These are phyloP conservation scores for Lolium perenne DNA, from an alignment of 176 grass and related monocot genomes.

Conservation along the genomic window DNA sequence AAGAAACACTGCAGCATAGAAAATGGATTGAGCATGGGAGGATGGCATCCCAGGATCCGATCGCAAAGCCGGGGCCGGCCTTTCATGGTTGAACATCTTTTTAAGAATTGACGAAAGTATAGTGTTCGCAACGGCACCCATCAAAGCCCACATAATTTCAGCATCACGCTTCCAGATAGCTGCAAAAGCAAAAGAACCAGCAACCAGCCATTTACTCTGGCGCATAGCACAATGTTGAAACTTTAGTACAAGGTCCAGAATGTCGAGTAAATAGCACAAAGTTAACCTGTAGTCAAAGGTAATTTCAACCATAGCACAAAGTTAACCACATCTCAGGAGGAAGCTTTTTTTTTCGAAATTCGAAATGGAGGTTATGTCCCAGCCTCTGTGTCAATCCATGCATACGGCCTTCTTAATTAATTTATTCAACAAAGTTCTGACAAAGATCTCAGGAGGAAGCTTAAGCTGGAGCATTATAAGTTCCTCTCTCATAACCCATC, in stretches of 20 bases:
- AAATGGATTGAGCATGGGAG: constrained; percentile 90
- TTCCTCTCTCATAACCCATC: neutral
- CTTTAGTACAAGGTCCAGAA: constrained; percentile 25
- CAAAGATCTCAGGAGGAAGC: neutral
- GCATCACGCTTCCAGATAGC: constrained; percentile 78
- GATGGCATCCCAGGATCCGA: constrained; percentile 98
- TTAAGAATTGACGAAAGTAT: constrained; percentile 65
- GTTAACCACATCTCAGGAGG: neutral
- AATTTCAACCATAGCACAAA: neutral
- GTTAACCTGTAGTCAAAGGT: neutral
- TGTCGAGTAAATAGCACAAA: constrained; percentile 19
- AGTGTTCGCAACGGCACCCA: constrained; percentile 63
- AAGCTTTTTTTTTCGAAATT: neutral
- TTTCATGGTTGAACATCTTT: constrained; percentile 77
- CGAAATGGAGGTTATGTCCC: too few species aligned
- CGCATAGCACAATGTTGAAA: neutral
- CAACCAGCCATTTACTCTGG: constrained; percentile 91
- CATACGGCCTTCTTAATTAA: too few species aligned
- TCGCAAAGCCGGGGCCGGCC: constrained; percentile 60
- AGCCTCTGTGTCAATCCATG: too few species aligned
- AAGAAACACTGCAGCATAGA: constrained; percentile 59
- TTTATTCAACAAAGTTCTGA: too few species aligned
- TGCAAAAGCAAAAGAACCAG: constrained; percentile 55
- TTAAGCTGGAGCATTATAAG: neutral
- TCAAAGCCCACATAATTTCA: constrained; percentile 69